A percentile compares a stretch with the other conserved stretches of the same genome.
These are phyloP conservation scores for Scheffersomyces lignicola DNA, from an alignment of 1,139 yeast species.

Conservation along the genomic window DNA sequence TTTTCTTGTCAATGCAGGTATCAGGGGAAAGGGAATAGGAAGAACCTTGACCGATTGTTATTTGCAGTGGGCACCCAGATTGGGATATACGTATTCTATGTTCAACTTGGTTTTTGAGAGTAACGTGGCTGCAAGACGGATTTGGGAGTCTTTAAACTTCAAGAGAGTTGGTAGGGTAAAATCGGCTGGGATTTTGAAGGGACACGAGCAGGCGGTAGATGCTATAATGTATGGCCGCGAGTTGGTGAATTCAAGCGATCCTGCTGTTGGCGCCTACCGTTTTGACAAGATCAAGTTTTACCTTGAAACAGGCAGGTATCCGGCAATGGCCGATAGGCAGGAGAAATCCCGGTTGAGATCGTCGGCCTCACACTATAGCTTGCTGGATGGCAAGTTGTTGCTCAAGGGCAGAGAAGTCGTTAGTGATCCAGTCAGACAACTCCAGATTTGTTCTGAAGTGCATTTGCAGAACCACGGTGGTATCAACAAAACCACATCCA, in stretches of 20 bases:
- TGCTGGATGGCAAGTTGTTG: constrained; percentile 71
- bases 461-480: constrained; percentile 80
- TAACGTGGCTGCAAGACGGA: constrained; percentile 75
- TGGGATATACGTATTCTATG: constrained; percentile 82
- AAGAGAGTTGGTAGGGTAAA: constrained; percentile 75
- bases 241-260: constrained; percentile 49
- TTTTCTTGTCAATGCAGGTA: constrained; percentile 87
- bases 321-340: constrained; percentile 75
- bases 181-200: constrained; percentile 84
- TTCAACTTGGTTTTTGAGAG: constrained; percentile 89
- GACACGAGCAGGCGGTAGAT: constrained; percentile 80
- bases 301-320: constrained; percentile 82
- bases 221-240: constrained; percentile 70
- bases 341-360: constrained; percentile 86
- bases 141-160: constrained; percentile 80
- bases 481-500: constrained; percentile 83
- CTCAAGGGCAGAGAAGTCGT: constrained; percentile 82
- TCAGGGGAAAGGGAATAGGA: constrained; percentile 92
- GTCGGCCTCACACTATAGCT: constrained; percentile 73
- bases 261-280: constrained; percentile 56
- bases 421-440: constrained; percentile 70
- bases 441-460: constrained; percentile 68
- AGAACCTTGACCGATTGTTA: constrained; percentile 79
- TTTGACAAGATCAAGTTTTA: constrained; percentile 80
- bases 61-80: constrained; percentile 84